Conservation (phyloP, 208 protist genomes). For the Leishmania amazonensis region DNA sequence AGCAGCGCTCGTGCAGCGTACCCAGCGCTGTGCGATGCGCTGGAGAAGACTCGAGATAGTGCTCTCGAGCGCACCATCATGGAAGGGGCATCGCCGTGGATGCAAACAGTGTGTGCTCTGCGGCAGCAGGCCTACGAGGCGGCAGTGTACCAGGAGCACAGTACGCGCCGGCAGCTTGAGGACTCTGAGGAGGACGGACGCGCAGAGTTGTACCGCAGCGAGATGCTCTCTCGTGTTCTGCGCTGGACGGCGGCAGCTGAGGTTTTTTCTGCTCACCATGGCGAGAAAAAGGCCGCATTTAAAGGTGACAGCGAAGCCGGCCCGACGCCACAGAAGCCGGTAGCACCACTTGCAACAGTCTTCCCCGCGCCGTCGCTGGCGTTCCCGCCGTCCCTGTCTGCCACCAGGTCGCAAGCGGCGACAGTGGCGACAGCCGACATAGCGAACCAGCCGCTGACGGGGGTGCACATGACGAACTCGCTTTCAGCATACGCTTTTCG, state of each 20-base stretch:
- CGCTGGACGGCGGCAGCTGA: slow-evolving; percentile 6
- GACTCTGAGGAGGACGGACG: slow-evolving; percentile 30
- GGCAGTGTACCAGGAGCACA: slow-evolving; percentile 26
- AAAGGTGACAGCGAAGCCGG: neutral
- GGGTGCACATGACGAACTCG: slow-evolving; percentile 9
- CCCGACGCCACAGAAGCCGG: neutral
- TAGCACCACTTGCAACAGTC: too few species aligned
- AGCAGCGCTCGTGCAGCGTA: slow-evolving; percentile 2
- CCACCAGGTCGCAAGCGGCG: neutral
- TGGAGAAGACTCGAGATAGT: neutral
- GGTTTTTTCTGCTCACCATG: neutral
- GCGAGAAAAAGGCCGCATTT: neutral
- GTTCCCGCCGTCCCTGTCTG: neutral
- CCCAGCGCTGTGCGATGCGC: slow-evolving; percentile 1
- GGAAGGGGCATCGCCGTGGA: slow-evolving; percentile 27
- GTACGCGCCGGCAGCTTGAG: slow-evolving; percentile 14
- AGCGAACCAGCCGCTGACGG: neutral
- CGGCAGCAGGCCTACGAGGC: slow-evolving; percentile 17
- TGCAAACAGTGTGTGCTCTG: slow-evolving; percentile 27
- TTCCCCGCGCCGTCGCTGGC: neutral
- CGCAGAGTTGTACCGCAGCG: slow-evolving; percentile 24
- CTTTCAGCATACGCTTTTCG: slow-evolving; percentile 16
- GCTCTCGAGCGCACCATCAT: slow-evolving; percentile 12
- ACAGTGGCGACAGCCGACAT: neutral
- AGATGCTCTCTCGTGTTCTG: slow-evolving; percentile 23